Evolutionary conservation across 495 filamentous ascomycete genomes (phyloP).

Genomic region (Aspergillus homomorphus): DNA sequence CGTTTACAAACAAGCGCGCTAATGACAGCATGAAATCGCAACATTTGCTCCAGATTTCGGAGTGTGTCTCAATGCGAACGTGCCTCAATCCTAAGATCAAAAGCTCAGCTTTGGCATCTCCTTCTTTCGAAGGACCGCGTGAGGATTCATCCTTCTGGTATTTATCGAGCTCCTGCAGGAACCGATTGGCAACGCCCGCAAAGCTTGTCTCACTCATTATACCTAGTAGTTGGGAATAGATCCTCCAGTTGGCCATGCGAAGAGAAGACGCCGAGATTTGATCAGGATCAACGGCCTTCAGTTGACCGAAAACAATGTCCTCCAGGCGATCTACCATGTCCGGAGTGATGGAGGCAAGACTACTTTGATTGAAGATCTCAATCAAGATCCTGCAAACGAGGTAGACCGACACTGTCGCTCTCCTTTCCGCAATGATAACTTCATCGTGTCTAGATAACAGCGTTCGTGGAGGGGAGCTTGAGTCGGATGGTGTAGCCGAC

Average conservation of each 20-base stretch:
- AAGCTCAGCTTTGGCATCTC: slow-evolving; percentile 76
- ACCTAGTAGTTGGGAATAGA: slow-evolving; percentile 86
- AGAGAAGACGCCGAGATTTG: slow-evolving; percentile 73
- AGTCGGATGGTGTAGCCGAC: slow-evolving; percentile 24
- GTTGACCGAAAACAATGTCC: slow-evolving; percentile 88
- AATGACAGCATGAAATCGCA: slow-evolving; percentile 83
- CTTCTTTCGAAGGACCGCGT: slow-evolving; percentile 64
- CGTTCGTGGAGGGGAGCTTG: slow-evolving; percentile 22
- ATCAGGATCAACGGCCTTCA: slow-evolving; percentile 83
- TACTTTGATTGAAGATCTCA: slow-evolving; percentile 90
- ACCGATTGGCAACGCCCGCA: slow-evolving; percentile 74
- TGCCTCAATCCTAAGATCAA: slow-evolving; percentile 89
- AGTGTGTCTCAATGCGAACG: slow-evolving; percentile 66
- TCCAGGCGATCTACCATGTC: slow-evolving; percentile 91
- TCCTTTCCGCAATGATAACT: slow-evolving; percentile 73
- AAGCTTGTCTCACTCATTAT: slow-evolving; percentile 95
- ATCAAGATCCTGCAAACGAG: slow-evolving; percentile 90
- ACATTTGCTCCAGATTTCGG: slow-evolving; percentile 75
- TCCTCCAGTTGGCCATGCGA: slow-evolving; percentile 88
- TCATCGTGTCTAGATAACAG: slow-evolving; percentile 62
- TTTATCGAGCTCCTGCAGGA: slow-evolving; percentile 72
- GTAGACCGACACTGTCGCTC: slow-evolving; percentile 89
- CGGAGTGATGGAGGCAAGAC: slow-evolving; percentile 70
- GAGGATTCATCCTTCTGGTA: slow-evolving; percentile 66
- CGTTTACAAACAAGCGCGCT: slow-evolving; percentile 74